Conservation (phyloP, 192 early-diverging fungal genomes). For the Fimicolochytrium jonesii region DNA sequence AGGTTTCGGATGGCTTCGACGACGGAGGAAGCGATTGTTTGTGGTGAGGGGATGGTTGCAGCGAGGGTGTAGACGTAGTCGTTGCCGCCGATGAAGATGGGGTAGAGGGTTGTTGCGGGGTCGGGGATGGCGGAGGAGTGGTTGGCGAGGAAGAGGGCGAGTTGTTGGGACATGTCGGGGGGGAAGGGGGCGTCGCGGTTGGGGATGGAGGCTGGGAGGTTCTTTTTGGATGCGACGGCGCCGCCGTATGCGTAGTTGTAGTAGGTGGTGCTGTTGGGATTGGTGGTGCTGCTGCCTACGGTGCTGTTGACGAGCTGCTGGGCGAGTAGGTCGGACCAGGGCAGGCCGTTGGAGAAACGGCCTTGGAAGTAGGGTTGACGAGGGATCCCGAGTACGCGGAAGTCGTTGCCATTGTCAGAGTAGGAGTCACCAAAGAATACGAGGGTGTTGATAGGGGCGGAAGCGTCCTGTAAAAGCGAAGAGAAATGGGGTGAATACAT, state of each 20-base stretch:
- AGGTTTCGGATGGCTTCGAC: slow-evolving; percentile 6
- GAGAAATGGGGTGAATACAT: no score
- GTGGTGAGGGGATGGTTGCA: background rate
- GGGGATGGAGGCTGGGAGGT: background rate
- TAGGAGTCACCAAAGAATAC: slow-evolving; percentile 56
- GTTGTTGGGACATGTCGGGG: slow-evolving; percentile 8
- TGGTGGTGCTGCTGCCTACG: no score
- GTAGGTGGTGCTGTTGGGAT: background rate
- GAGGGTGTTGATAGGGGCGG: slow-evolving; percentile 33
- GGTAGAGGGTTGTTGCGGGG: slow-evolving; percentile 11
- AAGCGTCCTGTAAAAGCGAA: no score
- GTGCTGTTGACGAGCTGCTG: no score
- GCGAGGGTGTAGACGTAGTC: slow-evolving; percentile 4
- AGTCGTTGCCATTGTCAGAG: slow-evolving; percentile 45
- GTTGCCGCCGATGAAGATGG: slow-evolving; percentile 22
- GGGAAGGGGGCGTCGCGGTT: background rate
- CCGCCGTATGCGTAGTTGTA: slow-evolving; percentile 14
- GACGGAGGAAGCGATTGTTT: slow-evolving; percentile 3
- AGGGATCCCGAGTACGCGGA: slow-evolving; percentile 15
- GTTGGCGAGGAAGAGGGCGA: background rate
- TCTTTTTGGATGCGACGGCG: background rate
- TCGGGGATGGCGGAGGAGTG: background rate
- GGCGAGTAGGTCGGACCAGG: slow-evolving; percentile 29
- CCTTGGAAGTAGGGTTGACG: slow-evolving; percentile 26
- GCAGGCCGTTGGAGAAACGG: slow-evolving; percentile 39